Evolutionary conservation across 2,329 filamentous ascomycete genomes (phyloP).

Genomic region (Aspergillus versicolor): DNA sequence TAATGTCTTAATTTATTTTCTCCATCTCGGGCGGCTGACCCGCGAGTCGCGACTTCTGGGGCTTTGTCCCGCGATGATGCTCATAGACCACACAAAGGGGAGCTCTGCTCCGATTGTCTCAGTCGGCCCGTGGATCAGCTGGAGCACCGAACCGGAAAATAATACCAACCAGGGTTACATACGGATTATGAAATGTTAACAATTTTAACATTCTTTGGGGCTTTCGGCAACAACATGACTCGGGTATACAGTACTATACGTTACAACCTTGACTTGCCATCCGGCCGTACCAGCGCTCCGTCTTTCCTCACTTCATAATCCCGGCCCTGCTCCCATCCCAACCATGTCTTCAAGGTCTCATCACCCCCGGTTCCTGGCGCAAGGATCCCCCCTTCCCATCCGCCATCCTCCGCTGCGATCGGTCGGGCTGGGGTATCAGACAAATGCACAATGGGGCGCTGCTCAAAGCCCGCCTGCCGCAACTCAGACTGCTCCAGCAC

Average conservation of each 20-base stretch:
- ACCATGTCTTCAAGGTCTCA: slow-evolving; percentile 67
- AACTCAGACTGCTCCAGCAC: slow-evolving; percentile 76
- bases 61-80: neutral
- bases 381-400: slow-evolving; percentile 64
- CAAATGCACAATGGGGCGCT: slow-evolving; percentile 52
- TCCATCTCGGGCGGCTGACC: neutral
- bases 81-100: neutral
- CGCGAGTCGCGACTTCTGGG: neutral
- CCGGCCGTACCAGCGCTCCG: slow-evolving; percentile 59
- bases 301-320: slow-evolving; percentile 65
- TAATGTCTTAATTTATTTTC: neutral
- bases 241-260: neutral
- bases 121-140: neutral
- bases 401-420: slow-evolving; percentile 60
- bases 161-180: neutral
- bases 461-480: slow-evolving; percentile 54
- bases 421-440: slow-evolving; percentile 66
- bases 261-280: slow-evolving; percentile 32
- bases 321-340: slow-evolving; percentile 70
- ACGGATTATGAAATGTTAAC: neutral
- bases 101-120: slow-evolving; percentile 3
- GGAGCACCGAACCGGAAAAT: neutral
- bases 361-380: slow-evolving; percentile 71
- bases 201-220: neutral
- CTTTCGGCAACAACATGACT: neutral